Evolutionary conservation across 441 rosid genomes (phyloP), one percentile per base, ranked within the genome.

Genomic region (Metrosideros polymorpha): DNA sequence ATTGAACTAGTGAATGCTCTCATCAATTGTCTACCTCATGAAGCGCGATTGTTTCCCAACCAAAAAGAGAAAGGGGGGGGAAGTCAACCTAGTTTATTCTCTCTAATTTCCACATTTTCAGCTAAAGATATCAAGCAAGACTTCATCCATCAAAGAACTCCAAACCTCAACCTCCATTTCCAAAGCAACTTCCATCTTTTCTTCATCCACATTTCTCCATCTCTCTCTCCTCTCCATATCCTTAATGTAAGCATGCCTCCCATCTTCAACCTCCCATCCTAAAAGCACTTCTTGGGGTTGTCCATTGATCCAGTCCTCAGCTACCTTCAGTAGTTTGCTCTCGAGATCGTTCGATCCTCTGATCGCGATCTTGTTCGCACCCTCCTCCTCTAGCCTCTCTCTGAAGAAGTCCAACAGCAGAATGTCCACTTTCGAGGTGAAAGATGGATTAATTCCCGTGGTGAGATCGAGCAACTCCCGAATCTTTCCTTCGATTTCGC

Each of bases 251-350:
- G 87, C 82, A 25, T 82, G 85, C 82, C 98, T 92, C 27, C 91
- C 89, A 19, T 90, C 92, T 82, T 75, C 85, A 86, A 90, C 91
- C 85, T 95, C 94, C 98, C 98, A 95, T 35, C 95, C 95, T 84
- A 88, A 22, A 85, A 92, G 66, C 89, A 89, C 15, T 53, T 93
- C 94, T 47, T 89, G 83, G 19, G 92, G 86, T 54, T 83, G 51
- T 63, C 92, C 96, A 82, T 86, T 89, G 25, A 94, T 51, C 99
- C 99, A 96, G 27, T 93, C 94, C 85, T 88, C 87, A 12, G 90
- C 95, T 85, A 35, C 87, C 87, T 87, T 87, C 83, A 93, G 29
- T 39, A 89, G 15, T 6, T 85, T 85, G 30, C 61, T 29, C 85
- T 75, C 90, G 3, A 84, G 17, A 18, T 50, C 79, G 49, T 55